Percentiles rank a stretch among this genome's conserved stretches.
phyloP scores from a whole-genome alignment of 2,329 filamentous ascomycete species.

The Cladosporium sp. region DNA sequence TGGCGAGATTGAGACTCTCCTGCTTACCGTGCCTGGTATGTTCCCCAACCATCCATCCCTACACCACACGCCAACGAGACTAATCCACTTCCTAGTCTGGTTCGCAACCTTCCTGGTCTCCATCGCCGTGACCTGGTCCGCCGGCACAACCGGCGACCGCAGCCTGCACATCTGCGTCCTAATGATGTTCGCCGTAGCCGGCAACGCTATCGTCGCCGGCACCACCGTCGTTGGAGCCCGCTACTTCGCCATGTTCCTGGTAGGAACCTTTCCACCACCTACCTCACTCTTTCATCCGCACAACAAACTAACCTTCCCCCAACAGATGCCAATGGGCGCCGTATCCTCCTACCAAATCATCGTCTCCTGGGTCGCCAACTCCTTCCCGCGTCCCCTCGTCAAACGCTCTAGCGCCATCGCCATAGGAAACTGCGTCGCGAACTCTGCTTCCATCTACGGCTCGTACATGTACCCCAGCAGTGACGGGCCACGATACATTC shows the following conservation, averaged over 20 bases:
- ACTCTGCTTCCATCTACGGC: constrained; percentile 40
- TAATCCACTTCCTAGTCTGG: constrained; percentile 50
- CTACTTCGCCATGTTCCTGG: constrained; percentile 65
- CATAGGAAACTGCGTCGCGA: constrained; percentile 38
- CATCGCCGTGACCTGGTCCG: constrained; percentile 57
- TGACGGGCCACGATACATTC: constrained; percentile 42
- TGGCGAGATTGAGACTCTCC: constrained; percentile 55
- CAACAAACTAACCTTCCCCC: background rate
- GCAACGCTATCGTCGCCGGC: constrained; percentile 59
- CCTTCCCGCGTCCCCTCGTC: constrained; percentile 37
- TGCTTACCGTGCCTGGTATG: constrained; percentile 50
- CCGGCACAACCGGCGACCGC: constrained; percentile 57
- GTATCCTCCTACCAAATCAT: constrained; percentile 38
- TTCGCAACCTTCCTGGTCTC: constrained; percentile 57
- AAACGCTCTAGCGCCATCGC: constrained; percentile 39
- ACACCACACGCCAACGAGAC: background rate
- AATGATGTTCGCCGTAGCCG: constrained; percentile 55
- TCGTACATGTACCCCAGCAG: constrained; percentile 38
- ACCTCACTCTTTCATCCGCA: background rate
- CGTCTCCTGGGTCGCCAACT: constrained; percentile 33
- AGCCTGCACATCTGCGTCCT: constrained; percentile 59
- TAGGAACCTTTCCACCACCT: background rate
- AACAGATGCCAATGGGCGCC: constrained; percentile 26
- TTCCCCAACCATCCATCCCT: background rate
- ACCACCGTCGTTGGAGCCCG: constrained; percentile 55